phyloP scores from a whole-genome alignment of 208 protist species.

The Leishmania major region DNA sequence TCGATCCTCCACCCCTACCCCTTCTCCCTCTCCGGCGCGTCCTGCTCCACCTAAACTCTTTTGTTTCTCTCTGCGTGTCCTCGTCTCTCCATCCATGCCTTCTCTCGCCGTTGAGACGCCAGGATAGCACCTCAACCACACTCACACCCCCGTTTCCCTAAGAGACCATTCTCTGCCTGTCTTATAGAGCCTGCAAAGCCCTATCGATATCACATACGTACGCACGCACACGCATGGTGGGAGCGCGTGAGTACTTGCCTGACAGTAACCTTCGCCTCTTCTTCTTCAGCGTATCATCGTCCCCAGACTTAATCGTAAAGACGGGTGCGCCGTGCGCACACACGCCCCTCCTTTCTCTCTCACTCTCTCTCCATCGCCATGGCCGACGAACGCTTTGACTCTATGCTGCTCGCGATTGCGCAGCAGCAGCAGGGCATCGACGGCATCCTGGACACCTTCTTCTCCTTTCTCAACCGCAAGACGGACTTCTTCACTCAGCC shows the following conservation, averaged over 20 bases:
- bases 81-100: not conserved
- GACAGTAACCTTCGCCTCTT: not conserved
- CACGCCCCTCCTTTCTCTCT: not conserved
- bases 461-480: slow-evolving; percentile 92
- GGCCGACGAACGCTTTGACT: slow-evolving; percentile 78
- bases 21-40: not conserved
- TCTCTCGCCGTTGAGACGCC: not conserved
- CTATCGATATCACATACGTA: not conserved
- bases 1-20: not conserved
- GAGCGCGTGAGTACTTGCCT: not conserved
- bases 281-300: not conserved
- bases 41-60: not conserved
- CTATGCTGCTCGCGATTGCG: slow-evolving; percentile 91
- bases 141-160: not conserved
- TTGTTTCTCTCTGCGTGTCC: not conserved
- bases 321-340: not conserved
- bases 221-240: not conserved
- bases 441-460: slow-evolving; percentile 90
- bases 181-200: not conserved
- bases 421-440: slow-evolving; percentile 92
- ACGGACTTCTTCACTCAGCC: slow-evolving; percentile 94
- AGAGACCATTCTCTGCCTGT: not conserved
- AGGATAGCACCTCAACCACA: not conserved
- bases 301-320: not conserved
- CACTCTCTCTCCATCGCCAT: slow-evolving; percentile 17